These are phyloP conservation scores for Geotrichum restrictum DNA, from an alignment of 1,139 yeast species.

Conservation along the genomic window DNA sequence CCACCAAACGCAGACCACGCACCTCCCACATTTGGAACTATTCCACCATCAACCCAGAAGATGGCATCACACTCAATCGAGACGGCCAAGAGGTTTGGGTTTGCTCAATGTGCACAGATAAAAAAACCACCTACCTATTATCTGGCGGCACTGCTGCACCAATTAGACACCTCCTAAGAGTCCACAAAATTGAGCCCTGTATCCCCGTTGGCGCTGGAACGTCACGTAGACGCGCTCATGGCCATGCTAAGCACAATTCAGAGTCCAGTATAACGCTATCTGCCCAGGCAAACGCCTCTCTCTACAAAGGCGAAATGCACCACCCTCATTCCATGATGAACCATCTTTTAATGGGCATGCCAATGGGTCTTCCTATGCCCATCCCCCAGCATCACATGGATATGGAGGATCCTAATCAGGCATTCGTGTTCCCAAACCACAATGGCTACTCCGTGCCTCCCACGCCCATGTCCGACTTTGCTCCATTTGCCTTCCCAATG, in stretches of 20 bases:
- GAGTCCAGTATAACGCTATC: conserved; percentile 14
- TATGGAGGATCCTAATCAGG: conserved; percentile 2
- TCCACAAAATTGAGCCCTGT: conserved; percentile 19
- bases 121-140: conserved; percentile 20
- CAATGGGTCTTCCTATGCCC: neutral
- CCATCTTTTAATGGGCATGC: conserved; percentile 1
- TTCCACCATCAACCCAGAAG: conserved; percentile 21
- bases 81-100: conserved; percentile 23
- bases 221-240: conserved; percentile 5
- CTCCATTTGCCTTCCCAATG: conserved; percentile 13
- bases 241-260: conserved; percentile 18
- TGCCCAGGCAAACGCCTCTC: conserved; percentile 9
- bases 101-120: conserved; percentile 20
- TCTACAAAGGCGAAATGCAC: conserved; percentile 13
- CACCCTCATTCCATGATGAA: conserved; percentile 11
- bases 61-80: conserved; percentile 19
- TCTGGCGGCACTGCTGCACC: conserved; percentile 24
- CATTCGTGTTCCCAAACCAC: conserved; percentile 2
- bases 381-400: neutral
- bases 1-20: conserved; percentile 20
- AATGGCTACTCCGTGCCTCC: conserved; percentile 11
- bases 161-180: conserved; percentile 20
- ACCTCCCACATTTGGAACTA: conserved; percentile 23
- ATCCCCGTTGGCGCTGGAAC: conserved; percentile 5
- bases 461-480: conserved; percentile 11